Conservation (phyloP, 1,139 yeast species). For the Suhomyces panamericanus region DNA sequence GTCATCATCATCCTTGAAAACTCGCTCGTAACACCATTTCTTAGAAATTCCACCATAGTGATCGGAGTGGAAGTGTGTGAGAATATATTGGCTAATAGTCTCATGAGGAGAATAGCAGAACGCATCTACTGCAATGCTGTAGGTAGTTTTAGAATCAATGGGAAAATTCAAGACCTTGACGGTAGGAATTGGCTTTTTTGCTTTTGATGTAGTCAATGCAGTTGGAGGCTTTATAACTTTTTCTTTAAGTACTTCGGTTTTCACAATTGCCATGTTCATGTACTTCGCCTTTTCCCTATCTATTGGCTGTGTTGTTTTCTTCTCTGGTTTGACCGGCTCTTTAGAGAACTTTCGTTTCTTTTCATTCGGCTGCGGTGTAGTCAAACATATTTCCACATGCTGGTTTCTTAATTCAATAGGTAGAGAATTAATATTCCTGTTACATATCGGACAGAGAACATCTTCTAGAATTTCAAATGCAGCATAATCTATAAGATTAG, state of each 20-base stretch:
- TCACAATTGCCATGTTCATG: constrained; percentile 14
- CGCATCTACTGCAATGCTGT: constrained; percentile 65
- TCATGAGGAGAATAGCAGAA: constrained; percentile 55
- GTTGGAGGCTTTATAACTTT: constrained; percentile 28
- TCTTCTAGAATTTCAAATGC: not conserved
- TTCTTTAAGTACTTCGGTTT: constrained; percentile 2
- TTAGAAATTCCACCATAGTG: constrained; percentile 87
- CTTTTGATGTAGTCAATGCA: constrained; percentile 15
- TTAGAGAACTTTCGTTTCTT: constrained; percentile 3
- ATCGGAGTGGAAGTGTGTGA: constrained; percentile 89
- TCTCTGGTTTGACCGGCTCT: not conserved
- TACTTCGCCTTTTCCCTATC: constrained; percentile 13
- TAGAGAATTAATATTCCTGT: constrained; percentile 31
- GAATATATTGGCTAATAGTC: constrained; percentile 51
- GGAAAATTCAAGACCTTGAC: constrained; percentile 54
- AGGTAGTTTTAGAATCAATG: constrained; percentile 15
- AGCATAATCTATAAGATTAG: not conserved
- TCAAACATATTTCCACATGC: constrained; percentile 61
- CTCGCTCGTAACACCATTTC: constrained; percentile 60
- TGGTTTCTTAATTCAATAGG: constrained; percentile 44
- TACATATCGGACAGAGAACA: constrained; percentile 52
- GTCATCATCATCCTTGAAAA: constrained; percentile 32
- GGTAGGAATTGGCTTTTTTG: constrained; percentile 49
- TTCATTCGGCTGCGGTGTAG: not conserved
- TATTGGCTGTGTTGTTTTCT: not conserved